Evolutionary conservation across 805 yeast species (phyloP).

Genomic region (Metschnikowia baotianmanensis): DNA sequence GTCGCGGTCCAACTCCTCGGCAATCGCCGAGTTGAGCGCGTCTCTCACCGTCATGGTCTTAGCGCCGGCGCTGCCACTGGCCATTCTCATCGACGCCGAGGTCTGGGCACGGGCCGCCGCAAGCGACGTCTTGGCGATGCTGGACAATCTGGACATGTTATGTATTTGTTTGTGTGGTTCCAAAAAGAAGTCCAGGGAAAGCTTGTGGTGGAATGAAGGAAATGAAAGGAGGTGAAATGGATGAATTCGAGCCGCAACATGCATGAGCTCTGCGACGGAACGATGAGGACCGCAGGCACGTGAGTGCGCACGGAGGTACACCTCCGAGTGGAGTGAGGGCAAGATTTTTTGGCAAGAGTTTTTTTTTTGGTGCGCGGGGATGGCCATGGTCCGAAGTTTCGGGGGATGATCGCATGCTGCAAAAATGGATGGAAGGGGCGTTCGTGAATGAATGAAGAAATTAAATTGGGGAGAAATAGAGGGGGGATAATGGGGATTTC

Average conservation of each 20-base stretch:
- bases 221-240: slow-evolving; percentile 1
- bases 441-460: too few relatives aligned
- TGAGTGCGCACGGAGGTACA: slow-evolving; percentile 20
- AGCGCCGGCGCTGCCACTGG: slow-evolving; percentile 50
- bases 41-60: slow-evolving; percentile 88
- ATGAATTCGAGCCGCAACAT: too few relatives aligned
- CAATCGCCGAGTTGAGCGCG: slow-evolving; percentile 90
- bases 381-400: too few relatives aligned
- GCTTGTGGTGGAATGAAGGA: slow-evolving; percentile 1
- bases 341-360: too few relatives aligned
- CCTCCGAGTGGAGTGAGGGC: too few relatives aligned
- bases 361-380: too few relatives aligned
- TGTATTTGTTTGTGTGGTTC: not conserved
- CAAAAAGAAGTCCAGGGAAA: too few relatives aligned
- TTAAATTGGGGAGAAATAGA: too few relatives aligned
- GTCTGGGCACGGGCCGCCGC: slow-evolving; percentile 31
- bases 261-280: slow-evolving; percentile 12
- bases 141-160: slow-evolving; percentile 28
- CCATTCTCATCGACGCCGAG: slow-evolving; percentile 33
- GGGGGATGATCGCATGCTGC: too few relatives aligned
- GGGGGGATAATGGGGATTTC: too few relatives aligned
- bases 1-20: slow-evolving; percentile 96
- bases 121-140: slow-evolving; percentile 45
- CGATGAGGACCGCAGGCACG: slow-evolving; percentile 22
- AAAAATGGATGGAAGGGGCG: too few relatives aligned